phyloP scores from a whole-genome alignment of 352 stramenopile genomes.

The Phytophthora kernoviae region DNA sequence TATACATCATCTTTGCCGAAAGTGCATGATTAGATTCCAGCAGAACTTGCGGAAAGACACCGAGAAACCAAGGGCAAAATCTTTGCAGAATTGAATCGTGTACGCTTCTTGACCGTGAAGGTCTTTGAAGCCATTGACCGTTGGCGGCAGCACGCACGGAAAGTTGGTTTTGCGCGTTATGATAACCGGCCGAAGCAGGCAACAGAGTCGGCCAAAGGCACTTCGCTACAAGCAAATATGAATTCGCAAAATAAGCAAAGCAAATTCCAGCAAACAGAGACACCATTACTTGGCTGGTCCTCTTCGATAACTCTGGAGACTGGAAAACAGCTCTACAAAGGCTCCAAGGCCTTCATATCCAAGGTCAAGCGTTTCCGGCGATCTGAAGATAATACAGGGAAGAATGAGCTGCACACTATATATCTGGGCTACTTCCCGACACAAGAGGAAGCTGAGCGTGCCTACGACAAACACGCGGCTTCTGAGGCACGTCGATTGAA shows the following conservation, averaged over 20 bases:
- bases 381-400: constrained; percentile 53
- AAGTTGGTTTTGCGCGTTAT: constrained; percentile 53
- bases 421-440: constrained; percentile 78
- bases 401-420: constrained; percentile 61
- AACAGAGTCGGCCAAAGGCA: constrained; percentile 1
- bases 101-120: constrained; percentile 73
- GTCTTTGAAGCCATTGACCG: constrained; percentile 69
- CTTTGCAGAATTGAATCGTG: constrained; percentile 50
- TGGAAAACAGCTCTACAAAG: constrained; percentile 66
- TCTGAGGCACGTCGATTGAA: constrained; percentile 69
- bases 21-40: constrained; percentile 75
- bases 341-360: constrained; percentile 71
- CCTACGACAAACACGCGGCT: constrained; percentile 69
- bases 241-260: not conserved
- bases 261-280: constrained; percentile 12
- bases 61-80: constrained; percentile 37
- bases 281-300: constrained; percentile 60
- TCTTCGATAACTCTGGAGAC: constrained; percentile 72
- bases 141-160: constrained; percentile 61
- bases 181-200: constrained; percentile 16
- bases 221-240: not conserved
- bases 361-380: constrained; percentile 78
- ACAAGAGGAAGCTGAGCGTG: constrained; percentile 65
- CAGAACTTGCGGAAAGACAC: constrained; percentile 62
- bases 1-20: constrained; percentile 34